These are phyloP conservation scores for Santalum album DNA, from an alignment of 164 flowering plant species.

Conservation along the genomic window DNA sequence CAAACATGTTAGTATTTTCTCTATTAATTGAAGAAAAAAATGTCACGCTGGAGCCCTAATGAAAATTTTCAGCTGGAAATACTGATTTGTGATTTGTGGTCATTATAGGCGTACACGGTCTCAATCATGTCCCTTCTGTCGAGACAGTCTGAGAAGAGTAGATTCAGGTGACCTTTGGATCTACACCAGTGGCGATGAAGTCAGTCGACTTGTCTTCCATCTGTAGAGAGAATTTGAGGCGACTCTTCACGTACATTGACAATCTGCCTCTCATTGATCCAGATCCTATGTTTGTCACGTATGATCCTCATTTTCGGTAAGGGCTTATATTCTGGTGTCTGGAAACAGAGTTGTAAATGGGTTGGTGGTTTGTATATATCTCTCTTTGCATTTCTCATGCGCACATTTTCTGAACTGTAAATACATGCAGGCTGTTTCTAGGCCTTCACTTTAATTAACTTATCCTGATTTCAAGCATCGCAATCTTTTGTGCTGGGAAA, in stretches of 20 bases:
- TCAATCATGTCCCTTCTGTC: conserved; percentile 48
- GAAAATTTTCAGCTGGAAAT: too few species aligned
- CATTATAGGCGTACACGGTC: conserved; percentile 33
- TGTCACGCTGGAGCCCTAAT: too few species aligned
- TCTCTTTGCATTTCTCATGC: not conserved
- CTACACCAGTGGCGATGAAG: conserved; percentile 20
- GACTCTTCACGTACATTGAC: conserved; percentile 37
- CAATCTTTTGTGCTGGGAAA: too few species aligned
- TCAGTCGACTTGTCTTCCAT: conserved; percentile 23
- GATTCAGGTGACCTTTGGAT: conserved; percentile 44
- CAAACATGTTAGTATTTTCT: too few species aligned
- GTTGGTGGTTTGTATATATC: conserved; percentile 3
- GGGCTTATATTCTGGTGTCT: not conserved
- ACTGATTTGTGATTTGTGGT: too few species aligned
- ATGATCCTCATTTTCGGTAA: conserved; percentile 42
- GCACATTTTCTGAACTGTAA: conserved; percentile 7
- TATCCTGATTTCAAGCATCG: too few species aligned
- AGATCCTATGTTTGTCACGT: conserved; percentile 22
- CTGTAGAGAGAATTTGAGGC: conserved; percentile 24
- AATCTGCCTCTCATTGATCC: conserved; percentile 34
- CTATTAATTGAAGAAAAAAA: too few species aligned
- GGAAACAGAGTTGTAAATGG: conserved; percentile 6
- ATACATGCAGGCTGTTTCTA: not conserved
- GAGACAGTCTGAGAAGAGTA: conserved; percentile 36
- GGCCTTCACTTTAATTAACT: too few species aligned